phyloP scores from a whole-genome alignment of 805 yeast genomes.

The Spathaspora sp. region DNA sequence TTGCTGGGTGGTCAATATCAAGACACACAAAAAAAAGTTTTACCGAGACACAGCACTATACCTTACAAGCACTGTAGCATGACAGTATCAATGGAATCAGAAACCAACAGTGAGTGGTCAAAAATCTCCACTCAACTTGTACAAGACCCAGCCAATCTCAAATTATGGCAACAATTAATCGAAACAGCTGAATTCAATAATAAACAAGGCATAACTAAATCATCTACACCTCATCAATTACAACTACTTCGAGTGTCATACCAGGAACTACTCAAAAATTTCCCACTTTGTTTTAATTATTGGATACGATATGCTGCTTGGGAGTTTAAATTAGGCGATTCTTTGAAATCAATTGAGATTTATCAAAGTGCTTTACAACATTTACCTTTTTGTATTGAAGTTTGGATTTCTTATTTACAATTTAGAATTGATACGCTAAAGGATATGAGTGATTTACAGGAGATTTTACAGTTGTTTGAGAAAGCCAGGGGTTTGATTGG shows the following conservation, averaged over 20 bases:
- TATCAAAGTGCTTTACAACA: slow-evolving; percentile 36
- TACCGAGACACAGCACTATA: too few species aligned
- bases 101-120: slow-evolving; percentile 21
- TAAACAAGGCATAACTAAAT: slow-evolving; percentile 29
- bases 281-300: slow-evolving; percentile 49
- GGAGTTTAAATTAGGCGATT: slow-evolving; percentile 34
- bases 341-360: slow-evolving; percentile 24
- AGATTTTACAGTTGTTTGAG: slow-evolving; percentile 39
- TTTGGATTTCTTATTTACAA: slow-evolving; percentile 50
- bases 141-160: slow-evolving; percentile 30
- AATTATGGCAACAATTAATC: slow-evolving; percentile 36
- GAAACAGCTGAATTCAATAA: slow-evolving; percentile 23
- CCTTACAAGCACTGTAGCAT: too few species aligned
- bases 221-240: slow-evolving; percentile 24
- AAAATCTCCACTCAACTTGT: slow-evolving; percentile 27
- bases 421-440: slow-evolving; percentile 33
- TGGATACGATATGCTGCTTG: slow-evolving; percentile 56
- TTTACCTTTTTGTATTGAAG: slow-evolving; percentile 41
- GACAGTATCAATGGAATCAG: neutral
- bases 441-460: slow-evolving; percentile 16
- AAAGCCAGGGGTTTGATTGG: slow-evolving; percentile 49
- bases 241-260: slow-evolving; percentile 36
- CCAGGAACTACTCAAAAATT: slow-evolving; percentile 41
- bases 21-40: too few species aligned
- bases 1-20: too few species aligned